Evolutionary conservation across 495 filamentous ascomycete genomes (phyloP).

Genomic region (Aspergillus haitiensis): DNA sequence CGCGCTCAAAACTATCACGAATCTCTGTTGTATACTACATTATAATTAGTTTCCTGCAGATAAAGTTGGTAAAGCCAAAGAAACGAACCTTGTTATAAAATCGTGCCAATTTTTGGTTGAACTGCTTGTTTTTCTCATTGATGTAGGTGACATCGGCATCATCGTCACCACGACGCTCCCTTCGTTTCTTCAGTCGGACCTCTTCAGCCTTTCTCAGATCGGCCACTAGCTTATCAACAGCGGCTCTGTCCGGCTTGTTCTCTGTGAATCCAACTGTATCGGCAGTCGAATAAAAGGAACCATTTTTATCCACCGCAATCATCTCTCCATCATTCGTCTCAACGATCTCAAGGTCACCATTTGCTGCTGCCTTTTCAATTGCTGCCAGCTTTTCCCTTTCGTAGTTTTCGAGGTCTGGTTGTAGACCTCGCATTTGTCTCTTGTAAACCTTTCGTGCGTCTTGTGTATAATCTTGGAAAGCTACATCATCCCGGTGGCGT

Average conservation of each 20-base stretch:
- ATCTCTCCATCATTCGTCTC: conserved; percentile 94
- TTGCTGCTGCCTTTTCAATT: conserved; percentile 76
- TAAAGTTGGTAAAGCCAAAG: background rate
- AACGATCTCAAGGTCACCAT: conserved; percentile 82
- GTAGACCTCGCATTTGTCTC: conserved; percentile 74
- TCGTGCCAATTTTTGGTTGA: conserved; percentile 92
- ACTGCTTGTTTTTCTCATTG: conserved; percentile 99
- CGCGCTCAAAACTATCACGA: conserved; percentile 94
- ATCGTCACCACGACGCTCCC: conserved; percentile 71
- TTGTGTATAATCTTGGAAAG: conserved; percentile 86
- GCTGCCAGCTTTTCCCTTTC: conserved; percentile 80
- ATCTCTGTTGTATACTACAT: conserved; percentile 89
- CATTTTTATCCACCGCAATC: conserved; percentile 87
- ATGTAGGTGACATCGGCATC: conserved; percentile 95
- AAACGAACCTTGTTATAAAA: conserved; percentile 93
- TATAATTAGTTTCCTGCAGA: conserved; percentile 33
- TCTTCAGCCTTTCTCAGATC: conserved; percentile 91
- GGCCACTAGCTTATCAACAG: conserved; percentile 83
- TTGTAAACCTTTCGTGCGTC: conserved; percentile 93
- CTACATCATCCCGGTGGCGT: conserved; percentile 76
- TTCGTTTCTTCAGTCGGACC: conserved; percentile 75
- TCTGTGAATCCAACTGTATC: conserved; percentile 78
- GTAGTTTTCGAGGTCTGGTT: conserved; percentile 73
- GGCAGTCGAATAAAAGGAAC: conserved; percentile 83
- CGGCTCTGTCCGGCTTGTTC: conserved; percentile 84